These are phyloP conservation scores for Sporormia fimetaria DNA, from an alignment of 495 filamentous ascomycete genomes.

Conservation along the genomic window DNA sequence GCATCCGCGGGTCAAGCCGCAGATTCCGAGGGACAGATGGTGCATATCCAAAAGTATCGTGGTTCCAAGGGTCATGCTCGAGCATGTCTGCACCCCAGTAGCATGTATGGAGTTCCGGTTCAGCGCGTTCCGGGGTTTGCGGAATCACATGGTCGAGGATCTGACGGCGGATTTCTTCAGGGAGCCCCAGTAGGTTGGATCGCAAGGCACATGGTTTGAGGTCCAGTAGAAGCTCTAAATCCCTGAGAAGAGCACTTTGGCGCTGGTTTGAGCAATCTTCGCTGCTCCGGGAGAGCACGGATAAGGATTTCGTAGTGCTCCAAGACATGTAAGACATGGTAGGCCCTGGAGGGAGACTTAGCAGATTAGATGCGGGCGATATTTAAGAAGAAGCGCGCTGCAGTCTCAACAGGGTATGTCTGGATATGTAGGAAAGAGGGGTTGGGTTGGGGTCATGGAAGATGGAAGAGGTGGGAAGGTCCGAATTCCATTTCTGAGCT, in stretches of 20 bases:
- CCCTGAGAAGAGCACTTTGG: constrained; percentile 12
- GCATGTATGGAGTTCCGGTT: constrained; percentile 18
- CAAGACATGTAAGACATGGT: too few species aligned
- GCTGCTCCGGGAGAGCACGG: neutral
- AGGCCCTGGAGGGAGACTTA: too few species aligned
- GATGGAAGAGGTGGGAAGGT: too few species aligned
- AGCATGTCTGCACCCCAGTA: constrained; percentile 17
- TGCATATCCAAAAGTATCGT: constrained; percentile 16
- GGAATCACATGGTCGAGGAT: constrained; percentile 12
- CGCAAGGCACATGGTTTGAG: constrained; percentile 11
- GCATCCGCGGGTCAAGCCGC: constrained; percentile 10
- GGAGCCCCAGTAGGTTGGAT: constrained; percentile 13
- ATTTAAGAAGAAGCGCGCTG: too few species aligned
- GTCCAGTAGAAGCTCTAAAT: constrained; percentile 16
- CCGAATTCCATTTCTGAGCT: too few species aligned
- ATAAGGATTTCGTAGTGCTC: constrained; percentile 7
- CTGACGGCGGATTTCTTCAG: constrained; percentile 7
- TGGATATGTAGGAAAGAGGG: too few species aligned
- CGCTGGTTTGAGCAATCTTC: constrained; percentile 16
- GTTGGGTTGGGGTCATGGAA: too few species aligned
- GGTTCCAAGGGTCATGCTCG: constrained; percentile 17
- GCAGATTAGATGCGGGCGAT: too few species aligned
- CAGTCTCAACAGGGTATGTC: too few species aligned
- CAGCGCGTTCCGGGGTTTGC: neutral
- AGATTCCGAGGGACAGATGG: constrained; percentile 2